phyloP scores from a whole-genome alignment of 345 rosid species.

The Euphorbia pulcherrima region DNA sequence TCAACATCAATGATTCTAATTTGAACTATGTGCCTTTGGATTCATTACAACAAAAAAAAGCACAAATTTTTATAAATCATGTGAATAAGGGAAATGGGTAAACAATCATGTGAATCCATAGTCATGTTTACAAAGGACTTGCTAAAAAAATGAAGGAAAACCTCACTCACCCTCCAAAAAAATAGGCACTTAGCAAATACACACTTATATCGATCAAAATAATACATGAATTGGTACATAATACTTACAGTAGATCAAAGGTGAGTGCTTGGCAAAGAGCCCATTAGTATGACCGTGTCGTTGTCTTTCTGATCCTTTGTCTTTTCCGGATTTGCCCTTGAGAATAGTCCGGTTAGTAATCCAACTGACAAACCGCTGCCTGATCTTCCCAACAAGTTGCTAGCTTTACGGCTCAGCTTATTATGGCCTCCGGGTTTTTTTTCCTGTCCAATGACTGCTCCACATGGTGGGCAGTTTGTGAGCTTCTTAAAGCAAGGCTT shows the following conservation, averaged over 20 bases:
- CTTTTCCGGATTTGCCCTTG: conserved; percentile 45
- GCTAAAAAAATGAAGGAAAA: neutral
- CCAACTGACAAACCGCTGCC: conserved; percentile 41
- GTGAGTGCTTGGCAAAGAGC: conserved; percentile 65
- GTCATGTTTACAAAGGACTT: conserved; percentile 2
- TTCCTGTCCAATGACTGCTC: conserved; percentile 33
- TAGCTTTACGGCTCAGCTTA: conserved; percentile 24
- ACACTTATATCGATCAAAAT: conserved; percentile 6
- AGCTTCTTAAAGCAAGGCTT: conserved; percentile 67
- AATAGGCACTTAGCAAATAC: conserved; percentile 7
- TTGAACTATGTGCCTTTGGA: neutral
- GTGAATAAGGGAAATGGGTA: neutral
- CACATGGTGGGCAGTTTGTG: conserved; percentile 65
- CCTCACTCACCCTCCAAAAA: conserved; percentile 5
- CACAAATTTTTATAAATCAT: neutral
- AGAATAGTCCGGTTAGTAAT: conserved; percentile 55
- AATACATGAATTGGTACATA: conserved; percentile 19
- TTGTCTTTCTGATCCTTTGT: conserved; percentile 31
- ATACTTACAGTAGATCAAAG: conserved; percentile 27
- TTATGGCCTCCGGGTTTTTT: conserved; percentile 19
- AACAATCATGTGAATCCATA: neutral
- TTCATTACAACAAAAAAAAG: no score
- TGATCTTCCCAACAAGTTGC: conserved; percentile 38
- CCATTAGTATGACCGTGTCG: conserved; percentile 63
- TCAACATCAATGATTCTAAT: neutral